Conservation (phyloP, 2,329 filamentous ascomycete species). For the Xylariaceae sp. region DNA sequence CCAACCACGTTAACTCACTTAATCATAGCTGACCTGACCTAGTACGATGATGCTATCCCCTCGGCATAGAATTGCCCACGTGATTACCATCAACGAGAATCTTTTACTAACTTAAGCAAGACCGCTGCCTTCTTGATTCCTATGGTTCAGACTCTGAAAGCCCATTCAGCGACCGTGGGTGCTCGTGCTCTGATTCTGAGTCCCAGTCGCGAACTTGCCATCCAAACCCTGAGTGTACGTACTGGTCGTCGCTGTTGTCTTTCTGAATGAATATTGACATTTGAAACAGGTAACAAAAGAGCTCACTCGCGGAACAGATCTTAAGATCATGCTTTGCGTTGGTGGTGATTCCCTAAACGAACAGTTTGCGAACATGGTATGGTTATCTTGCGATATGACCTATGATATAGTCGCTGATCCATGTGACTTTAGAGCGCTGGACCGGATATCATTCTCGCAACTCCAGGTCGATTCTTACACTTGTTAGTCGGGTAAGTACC, state of each 20-base stretch:
- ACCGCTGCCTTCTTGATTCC: constrained; percentile 97
- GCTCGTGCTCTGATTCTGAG: constrained; percentile 83
- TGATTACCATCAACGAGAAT: not conserved
- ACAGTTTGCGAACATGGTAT: constrained; percentile 20
- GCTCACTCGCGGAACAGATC: constrained; percentile 80
- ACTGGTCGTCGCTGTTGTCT: not conserved
- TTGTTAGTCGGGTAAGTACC: constrained; percentile 60
- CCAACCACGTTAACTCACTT: not conserved
- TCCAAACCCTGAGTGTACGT: constrained; percentile 49
- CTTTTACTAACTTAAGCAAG: constrained; percentile 21
- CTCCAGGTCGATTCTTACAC: constrained; percentile 92
- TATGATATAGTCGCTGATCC: constrained; percentile 35
- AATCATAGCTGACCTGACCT: constrained; percentile 1
- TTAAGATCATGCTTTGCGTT: constrained; percentile 80
- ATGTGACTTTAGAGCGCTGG: constrained; percentile 72
- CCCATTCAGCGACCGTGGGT: constrained; percentile 81
- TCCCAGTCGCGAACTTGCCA: constrained; percentile 85
- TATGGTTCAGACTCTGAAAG: constrained; percentile 90
- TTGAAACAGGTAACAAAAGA: constrained; percentile 96
- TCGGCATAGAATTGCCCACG: not conserved
- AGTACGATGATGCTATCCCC: constrained; percentile 3
- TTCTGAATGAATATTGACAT: constrained; percentile 16
- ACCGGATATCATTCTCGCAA: constrained; percentile 95
- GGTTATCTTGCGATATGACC: not conserved
- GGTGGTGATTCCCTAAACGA: constrained; percentile 63